Evolutionary conservation across 768 basidiomycete species (phyloP), one percentile per base, ranked within the genome.

Genomic region (Lentinula aciculospora): DNA sequence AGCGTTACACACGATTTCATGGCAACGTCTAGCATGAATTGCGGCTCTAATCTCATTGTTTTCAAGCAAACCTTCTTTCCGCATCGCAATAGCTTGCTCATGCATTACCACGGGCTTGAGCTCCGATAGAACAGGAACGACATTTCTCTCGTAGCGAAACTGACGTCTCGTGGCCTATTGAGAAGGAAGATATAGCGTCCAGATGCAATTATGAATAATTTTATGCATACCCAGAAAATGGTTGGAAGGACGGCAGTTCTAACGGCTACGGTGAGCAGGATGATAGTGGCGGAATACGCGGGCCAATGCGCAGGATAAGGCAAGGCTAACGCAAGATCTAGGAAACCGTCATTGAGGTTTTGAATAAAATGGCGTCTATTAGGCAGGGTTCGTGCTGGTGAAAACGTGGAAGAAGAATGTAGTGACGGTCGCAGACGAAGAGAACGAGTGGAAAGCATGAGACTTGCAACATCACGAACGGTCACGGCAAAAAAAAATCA

Each of bases 281-380:
- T 85, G 58, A 93, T 90, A 2, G 89, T 85, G 1, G 83, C 79
- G 5, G 91, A 81, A 70, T 92, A 92, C 0, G 83, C 71, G 0
- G 91, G 89, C 61, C 83, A 75, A 9, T 78, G 79, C 0, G 84
- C 75, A 23, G 91, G 88, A 62, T 82, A 74, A 1, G 90, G 90
- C n/a, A 92, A 72, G 3, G 87, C 88, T 36, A 82, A 66, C 23
- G 90, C 86, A 49, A 92, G 72, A 75, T 92, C 90, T 13, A 92
- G 75, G 65, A 92, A 91, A 9, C 82, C 84, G 65, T 90, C 77
- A 34, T 79, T 77, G 56, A 85, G 67, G 42, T 65, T 66, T 57
- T 77, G 78, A 32, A 81, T 66, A 45, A 76, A 72, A 50, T 59
- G 58, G 23, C 63, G 63, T 28, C 36, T 56, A 13, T 46, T 29